A percentile compares a stretch with the other conserved stretches of the same genome.
These are phyloP conservation scores for Chlorophyllum brunneum DNA, from an alignment of 768 basidiomycete species.

Conservation along the genomic window DNA sequence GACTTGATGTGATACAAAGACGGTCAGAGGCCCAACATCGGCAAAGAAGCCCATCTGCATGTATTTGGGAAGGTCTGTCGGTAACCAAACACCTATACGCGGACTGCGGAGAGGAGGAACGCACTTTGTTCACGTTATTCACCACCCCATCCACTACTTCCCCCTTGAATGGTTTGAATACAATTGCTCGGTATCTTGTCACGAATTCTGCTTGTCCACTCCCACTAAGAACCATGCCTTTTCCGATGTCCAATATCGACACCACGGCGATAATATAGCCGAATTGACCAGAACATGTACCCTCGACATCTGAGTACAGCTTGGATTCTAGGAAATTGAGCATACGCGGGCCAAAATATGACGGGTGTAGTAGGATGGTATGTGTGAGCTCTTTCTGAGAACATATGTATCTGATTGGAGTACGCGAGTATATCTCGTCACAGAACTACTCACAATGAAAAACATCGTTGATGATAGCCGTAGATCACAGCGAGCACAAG, in stretches of 20 bases:
- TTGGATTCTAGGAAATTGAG: constrained; percentile 90
- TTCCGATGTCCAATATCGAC: constrained; percentile 86
- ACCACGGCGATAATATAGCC: constrained; percentile 94
- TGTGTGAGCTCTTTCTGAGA: constrained; percentile 93
- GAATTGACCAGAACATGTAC: constrained; percentile 92
- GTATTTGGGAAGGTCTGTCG: not conserved
- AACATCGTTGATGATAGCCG: constrained; percentile 43
- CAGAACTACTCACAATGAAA: constrained; percentile 58
- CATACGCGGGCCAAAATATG: constrained; percentile 97
- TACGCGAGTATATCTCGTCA: not conserved
- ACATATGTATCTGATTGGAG: constrained; percentile 8
- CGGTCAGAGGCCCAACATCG: constrained; percentile 89
- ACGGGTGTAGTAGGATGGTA: constrained; percentile 95
- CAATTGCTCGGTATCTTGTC: constrained; percentile 91
- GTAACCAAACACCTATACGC: not conserved
- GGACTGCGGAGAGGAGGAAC: constrained; percentile 16
- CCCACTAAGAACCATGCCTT: constrained; percentile 87
- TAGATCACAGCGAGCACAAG: not conserved
- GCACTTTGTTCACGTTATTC: constrained; percentile 91
- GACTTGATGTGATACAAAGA: constrained; percentile 96
- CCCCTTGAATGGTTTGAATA: constrained; percentile 99
- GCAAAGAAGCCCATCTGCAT: constrained; percentile 96
- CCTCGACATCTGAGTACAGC: constrained; percentile 94
- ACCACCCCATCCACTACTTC: constrained; percentile 98
- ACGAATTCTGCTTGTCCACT: constrained; percentile 96